Conservation (phyloP, 2,329 filamentous ascomycete species). For the Ophiostoma himal-ulmi region DNA sequence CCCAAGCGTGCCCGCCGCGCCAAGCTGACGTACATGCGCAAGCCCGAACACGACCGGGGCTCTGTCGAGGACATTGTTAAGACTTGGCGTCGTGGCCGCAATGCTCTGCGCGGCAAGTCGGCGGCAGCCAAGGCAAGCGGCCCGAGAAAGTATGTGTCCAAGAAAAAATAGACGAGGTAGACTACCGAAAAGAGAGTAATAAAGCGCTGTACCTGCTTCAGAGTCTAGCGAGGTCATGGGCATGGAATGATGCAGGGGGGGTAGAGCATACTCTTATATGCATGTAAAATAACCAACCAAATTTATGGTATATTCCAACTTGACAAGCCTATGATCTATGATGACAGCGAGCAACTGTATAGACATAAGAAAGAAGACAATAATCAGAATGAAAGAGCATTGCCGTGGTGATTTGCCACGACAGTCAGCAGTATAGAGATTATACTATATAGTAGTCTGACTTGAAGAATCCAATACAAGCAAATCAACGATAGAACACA, state of each 20-base stretch:
- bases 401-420: neutral
- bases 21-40: conserved; percentile 82
- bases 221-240: neutral
- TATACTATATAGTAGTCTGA: neutral
- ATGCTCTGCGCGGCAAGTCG: conserved; percentile 34
- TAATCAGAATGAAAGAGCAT: neutral
- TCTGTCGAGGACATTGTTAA: conserved; percentile 75
- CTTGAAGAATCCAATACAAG: neutral
- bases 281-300: conserved; percentile 7
- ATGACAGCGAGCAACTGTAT: neutral
- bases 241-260: neutral
- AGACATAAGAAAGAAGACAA: neutral
- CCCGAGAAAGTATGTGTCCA: conserved; percentile 15
- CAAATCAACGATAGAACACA: neutral
- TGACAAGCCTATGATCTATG: neutral
- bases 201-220: neutral
- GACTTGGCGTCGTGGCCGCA: conserved; percentile 46
- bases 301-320: neutral
- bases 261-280: neutral
- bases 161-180: conserved; percentile 17
- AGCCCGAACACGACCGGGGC: conserved; percentile 81
- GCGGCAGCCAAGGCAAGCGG: conserved; percentile 19
- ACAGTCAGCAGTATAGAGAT: neutral
- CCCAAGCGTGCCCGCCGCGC: conserved; percentile 81
- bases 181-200: neutral